phyloP scores from a whole-genome alignment of 2,329 filamentous ascomycete genomes.

The Diaporthe aspalathi region DNA sequence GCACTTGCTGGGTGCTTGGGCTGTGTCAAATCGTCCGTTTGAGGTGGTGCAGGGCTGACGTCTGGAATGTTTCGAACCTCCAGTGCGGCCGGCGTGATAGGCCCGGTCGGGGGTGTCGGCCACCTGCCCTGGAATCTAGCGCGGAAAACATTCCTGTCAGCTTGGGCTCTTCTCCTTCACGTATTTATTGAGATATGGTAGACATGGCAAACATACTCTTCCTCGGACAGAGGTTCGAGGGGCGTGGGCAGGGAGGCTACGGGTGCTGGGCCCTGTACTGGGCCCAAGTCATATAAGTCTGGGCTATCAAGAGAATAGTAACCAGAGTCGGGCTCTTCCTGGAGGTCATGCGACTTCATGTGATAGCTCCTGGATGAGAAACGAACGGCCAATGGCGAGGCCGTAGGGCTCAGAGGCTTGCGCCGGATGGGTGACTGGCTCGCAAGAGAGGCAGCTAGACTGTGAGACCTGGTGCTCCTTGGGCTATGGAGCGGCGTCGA shows the following conservation, averaged over 20 bases:
- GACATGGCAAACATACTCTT: slow-evolving; percentile 36
- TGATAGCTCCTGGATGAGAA: slow-evolving; percentile 58
- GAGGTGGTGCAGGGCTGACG: slow-evolving; percentile 56
- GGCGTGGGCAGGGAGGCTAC: slow-evolving; percentile 37
- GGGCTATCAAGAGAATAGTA: slow-evolving; percentile 69
- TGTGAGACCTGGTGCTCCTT: slow-evolving; percentile 47
- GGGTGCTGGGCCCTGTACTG: slow-evolving; percentile 53
- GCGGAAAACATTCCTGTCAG: slow-evolving; percentile 40
- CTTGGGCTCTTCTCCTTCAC: slow-evolving; percentile 38
- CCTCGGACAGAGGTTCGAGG: slow-evolving; percentile 33
- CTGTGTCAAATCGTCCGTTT: slow-evolving; percentile 54
- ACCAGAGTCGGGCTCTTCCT: slow-evolving; percentile 62
- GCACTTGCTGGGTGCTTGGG: slow-evolving; percentile 54
- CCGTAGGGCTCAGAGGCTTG: slow-evolving; percentile 69
- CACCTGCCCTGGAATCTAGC: slow-evolving; percentile 39
- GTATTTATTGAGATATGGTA: not conserved
- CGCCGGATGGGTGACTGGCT: slow-evolving; percentile 60
- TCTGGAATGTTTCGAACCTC: slow-evolving; percentile 53
- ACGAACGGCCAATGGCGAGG: slow-evolving; percentile 62
- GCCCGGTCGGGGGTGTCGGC: slow-evolving; percentile 39
- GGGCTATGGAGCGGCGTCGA: slow-evolving; percentile 44
- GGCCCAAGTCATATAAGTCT: slow-evolving; percentile 64
- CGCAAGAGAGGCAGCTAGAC: slow-evolving; percentile 46
- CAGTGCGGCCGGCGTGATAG: slow-evolving; percentile 42
- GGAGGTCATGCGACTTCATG: slow-evolving; percentile 53